Evolutionary conservation across 2,329 filamentous ascomycete species (phyloP).

Genomic region (Hypoxylon sp.): DNA sequence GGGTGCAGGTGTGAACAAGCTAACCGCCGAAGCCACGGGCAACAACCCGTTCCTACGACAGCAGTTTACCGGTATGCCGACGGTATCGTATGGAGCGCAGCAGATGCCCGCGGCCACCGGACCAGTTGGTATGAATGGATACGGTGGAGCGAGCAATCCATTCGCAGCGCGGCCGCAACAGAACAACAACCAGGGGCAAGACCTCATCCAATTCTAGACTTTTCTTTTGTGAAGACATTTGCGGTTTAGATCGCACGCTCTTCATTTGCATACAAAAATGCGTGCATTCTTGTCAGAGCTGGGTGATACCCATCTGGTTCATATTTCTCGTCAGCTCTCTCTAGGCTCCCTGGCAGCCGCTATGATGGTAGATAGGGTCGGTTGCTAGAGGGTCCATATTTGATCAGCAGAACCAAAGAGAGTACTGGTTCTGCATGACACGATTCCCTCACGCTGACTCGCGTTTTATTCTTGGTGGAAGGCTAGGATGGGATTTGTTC

Average conservation of each 20-base stretch:
- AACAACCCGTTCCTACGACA: slow-evolving; percentile 91
- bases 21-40: slow-evolving; percentile 79
- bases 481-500: slow-evolving; percentile 28
- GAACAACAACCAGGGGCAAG: slow-evolving; percentile 62
- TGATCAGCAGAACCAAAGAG: slow-evolving; percentile 25
- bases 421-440: slow-evolving; percentile 19
- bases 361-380: slow-evolving; percentile 33
- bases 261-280: slow-evolving; percentile 24
- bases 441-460: slow-evolving; percentile 13
- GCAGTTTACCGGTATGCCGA: slow-evolving; percentile 84
- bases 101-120: slow-evolving; percentile 69
- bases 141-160: slow-evolving; percentile 63
- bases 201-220: slow-evolving; percentile 73
- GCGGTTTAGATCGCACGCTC: slow-evolving; percentile 29
- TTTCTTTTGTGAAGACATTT: slow-evolving; percentile 22
- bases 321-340: slow-evolving; percentile 27
- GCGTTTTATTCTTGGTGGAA: slow-evolving; percentile 17
- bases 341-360: slow-evolving; percentile 17
- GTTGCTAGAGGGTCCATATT: slow-evolving; percentile 17
- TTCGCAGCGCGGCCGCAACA: slow-evolving; percentile 69
- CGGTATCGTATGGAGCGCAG: slow-evolving; percentile 65
- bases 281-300: slow-evolving; percentile 36
- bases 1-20: slow-evolving; percentile 79
- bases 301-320: slow-evolving; percentile 36
- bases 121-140: slow-evolving; percentile 68